These are phyloP conservation scores for Tetrastigma voinierianum DNA, from an alignment of 164 flowering plant genomes.

Conservation along the genomic window DNA sequence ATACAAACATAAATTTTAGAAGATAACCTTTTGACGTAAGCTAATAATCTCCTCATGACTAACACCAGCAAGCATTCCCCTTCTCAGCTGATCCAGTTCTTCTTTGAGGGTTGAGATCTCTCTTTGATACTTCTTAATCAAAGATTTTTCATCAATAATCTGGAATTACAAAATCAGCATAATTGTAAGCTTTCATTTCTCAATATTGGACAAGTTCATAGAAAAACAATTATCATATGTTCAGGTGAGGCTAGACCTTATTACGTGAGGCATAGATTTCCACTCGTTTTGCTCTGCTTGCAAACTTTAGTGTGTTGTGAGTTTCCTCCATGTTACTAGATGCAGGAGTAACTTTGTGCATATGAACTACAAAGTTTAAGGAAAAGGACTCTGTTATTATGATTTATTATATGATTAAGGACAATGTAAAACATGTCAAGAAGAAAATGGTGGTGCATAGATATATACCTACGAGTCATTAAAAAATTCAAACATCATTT, in stretches of 20 bases:
- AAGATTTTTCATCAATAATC: conserved; percentile 98
- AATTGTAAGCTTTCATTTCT: conserved; percentile 1
- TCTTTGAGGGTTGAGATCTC: conserved; percentile 81
- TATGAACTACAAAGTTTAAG: conserved; percentile 64
- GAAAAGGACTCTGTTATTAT: conserved; percentile 3
- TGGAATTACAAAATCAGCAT: conserved; percentile 28
- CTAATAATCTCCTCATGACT: conserved; percentile 81
- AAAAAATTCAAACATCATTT: background rate
- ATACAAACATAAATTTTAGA: background rate
- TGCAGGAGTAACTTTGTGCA: conserved; percentile 99
- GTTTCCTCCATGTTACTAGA: conserved; percentile 98
- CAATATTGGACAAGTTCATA: background rate
- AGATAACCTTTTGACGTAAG: conserved; percentile 79
- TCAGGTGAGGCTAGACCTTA: conserved; percentile 44
- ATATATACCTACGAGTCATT: background rate
- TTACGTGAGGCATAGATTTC: conserved; percentile 97
- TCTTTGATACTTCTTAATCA: conserved; percentile 95
- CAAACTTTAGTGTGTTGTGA: conserved; percentile 96
- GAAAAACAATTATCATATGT: background rate
- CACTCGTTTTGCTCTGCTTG: conserved; percentile 92
- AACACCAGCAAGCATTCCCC: conserved; percentile 79
- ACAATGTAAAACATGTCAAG: background rate
- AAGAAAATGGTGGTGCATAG: too few species aligned
- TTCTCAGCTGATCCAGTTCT: conserved; percentile 90
- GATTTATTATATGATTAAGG: background rate